Evolutionary conservation across 768 basidiomycete species (phyloP).

Genomic region (Fibroporia radiculosa): DNA sequence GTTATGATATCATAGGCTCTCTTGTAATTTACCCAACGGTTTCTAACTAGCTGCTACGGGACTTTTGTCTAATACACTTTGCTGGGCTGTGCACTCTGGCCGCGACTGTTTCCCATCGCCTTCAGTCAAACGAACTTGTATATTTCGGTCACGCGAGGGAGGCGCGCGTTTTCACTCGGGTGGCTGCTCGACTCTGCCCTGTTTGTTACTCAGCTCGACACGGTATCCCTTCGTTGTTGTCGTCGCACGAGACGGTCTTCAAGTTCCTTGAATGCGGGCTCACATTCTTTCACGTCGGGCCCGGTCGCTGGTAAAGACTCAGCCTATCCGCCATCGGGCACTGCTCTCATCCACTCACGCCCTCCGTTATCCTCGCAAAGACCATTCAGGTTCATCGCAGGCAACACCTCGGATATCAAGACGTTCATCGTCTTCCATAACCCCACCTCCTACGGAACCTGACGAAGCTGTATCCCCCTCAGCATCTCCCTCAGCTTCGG

Average conservation of each 20-base stretch:
- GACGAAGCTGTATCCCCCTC: constrained; percentile 11
- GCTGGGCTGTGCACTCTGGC: too few relatives aligned
- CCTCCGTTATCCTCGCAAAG: constrained; percentile 25
- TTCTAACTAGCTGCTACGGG: not conserved
- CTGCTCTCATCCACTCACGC: constrained; percentile 22
- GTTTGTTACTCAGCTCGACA: too few relatives aligned
- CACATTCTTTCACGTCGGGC: constrained; percentile 28
- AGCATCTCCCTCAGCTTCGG: constrained; percentile 13
- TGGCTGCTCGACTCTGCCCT: too few relatives aligned
- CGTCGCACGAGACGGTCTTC: not conserved
- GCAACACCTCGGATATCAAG: constrained; percentile 17
- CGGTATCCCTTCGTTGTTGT: too few relatives aligned
- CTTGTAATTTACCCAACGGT: constrained; percentile 1
- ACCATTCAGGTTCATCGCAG: constrained; percentile 11
- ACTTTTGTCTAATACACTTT: not conserved
- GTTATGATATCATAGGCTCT: not conserved
- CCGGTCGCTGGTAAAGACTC: constrained; percentile 23
- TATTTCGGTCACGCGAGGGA: too few relatives aligned
- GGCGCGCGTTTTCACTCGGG: too few relatives aligned
- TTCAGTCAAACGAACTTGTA: too few relatives aligned
- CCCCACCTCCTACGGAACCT: constrained; percentile 8
- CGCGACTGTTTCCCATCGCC: too few relatives aligned
- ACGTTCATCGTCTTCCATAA: constrained; percentile 29
- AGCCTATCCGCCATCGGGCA: constrained; percentile 20
- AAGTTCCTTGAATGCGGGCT: constrained; percentile 27